phyloP scores from a whole-genome alignment of 2,329 filamentous ascomycete genomes.

The Dryadomyces quercivorus region DNA sequence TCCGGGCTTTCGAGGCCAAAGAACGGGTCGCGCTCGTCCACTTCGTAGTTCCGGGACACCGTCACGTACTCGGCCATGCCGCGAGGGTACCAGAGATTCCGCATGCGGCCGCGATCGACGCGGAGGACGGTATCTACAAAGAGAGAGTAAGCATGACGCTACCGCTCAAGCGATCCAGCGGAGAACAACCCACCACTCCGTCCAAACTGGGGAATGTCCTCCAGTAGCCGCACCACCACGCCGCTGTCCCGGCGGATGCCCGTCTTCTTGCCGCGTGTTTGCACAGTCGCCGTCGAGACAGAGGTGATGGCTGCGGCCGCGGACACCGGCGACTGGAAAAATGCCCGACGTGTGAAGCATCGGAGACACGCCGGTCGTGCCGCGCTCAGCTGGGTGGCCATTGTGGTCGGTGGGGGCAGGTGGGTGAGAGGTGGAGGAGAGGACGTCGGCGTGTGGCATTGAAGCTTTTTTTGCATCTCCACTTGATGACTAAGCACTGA shows the following conservation, averaged over 20 bases:
- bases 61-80: conserved; percentile 25
- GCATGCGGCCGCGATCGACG: conserved; percentile 22
- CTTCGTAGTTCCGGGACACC: conserved; percentile 16
- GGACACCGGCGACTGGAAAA: background rate
- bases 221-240: conserved; percentile 30
- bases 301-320: background rate
- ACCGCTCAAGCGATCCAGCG: background rate
- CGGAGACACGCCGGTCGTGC: conserved; percentile 5
- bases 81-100: conserved; percentile 22
- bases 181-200: conserved; percentile 20
- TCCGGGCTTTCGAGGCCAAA: conserved; percentile 11
- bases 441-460: background rate
- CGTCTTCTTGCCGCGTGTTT: conserved; percentile 22
- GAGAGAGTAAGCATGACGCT: background rate
- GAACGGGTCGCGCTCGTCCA: conserved; percentile 19
- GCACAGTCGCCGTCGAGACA: background rate
- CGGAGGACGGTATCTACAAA: conserved; percentile 20
- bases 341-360: conserved; percentile 3
- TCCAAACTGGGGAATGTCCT: conserved; percentile 27
- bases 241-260: conserved; percentile 25
- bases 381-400: background rate
- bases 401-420: background rate
- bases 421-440: background rate
- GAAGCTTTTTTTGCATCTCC: background rate
- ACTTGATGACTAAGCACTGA: background rate